Evolutionary conservation across 306 rosid species (phyloP).

Genomic region (Malus asiatica): DNA sequence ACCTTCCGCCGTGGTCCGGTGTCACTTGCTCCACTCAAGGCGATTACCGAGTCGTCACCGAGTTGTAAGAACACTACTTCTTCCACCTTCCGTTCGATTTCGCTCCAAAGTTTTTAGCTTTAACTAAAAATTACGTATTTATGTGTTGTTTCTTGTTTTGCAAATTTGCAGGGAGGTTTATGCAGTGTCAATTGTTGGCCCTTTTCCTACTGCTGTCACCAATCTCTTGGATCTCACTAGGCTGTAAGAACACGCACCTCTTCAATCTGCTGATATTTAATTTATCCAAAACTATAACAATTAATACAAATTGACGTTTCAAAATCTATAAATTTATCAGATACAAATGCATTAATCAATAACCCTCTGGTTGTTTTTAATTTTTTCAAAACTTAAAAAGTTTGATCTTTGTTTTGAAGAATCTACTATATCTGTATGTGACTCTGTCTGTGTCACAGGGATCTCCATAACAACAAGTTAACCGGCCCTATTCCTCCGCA

Average conservation of each 20-base stretch:
- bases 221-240: slow-evolving; percentile 95
- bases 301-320: not conserved
- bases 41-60: slow-evolving; percentile 93
- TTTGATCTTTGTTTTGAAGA: not conserved
- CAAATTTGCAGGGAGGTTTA: slow-evolving; percentile 72
- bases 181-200: slow-evolving; percentile 97
- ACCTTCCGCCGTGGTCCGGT: slow-evolving; percentile 96
- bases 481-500: slow-evolving; percentile 99
- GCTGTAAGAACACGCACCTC: slow-evolving; percentile 45
- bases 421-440: not conserved
- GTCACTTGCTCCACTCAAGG: slow-evolving; percentile 96
- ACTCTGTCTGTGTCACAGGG: slow-evolving; percentile 48
- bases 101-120: not conserved
- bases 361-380: not conserved
- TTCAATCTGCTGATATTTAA: not conserved
- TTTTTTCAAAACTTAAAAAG: not conserved
- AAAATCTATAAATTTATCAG: not conserved
- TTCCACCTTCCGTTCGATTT: not conserved
- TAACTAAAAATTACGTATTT: no score
- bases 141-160: not conserved
- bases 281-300: not conserved
- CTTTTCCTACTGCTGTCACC: slow-evolving; percentile 97
- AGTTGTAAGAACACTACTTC: slow-evolving; percentile 46
- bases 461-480: slow-evolving; percentile 93
- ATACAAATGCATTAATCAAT: not conserved